Percentiles rank a stretch among this genome's conserved stretches.
Evolutionary conservation across 2,329 filamentous ascomycete species (phyloP).

Genomic region (Stagonosporopsis vannaccii): DNA sequence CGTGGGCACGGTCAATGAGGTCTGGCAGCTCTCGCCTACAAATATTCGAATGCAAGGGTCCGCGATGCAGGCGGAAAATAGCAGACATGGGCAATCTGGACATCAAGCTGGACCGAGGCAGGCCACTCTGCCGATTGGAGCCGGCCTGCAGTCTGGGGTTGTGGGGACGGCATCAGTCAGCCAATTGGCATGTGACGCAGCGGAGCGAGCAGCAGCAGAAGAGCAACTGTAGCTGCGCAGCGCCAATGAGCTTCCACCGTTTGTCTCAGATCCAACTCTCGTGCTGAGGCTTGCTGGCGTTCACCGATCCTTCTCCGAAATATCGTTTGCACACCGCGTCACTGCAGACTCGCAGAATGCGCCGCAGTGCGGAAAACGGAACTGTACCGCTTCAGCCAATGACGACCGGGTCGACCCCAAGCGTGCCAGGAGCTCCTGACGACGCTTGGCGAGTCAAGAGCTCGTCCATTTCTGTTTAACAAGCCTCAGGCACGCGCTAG

Average conservation of each 20-base stretch:
- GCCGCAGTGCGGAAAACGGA: constrained; percentile 1
- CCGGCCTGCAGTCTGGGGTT: constrained; percentile 18
- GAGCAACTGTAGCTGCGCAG: neutral
- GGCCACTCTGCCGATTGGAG: constrained; percentile 21
- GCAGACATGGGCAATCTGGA: constrained; percentile 4
- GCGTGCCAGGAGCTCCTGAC: neutral
- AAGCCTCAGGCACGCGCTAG: neutral
- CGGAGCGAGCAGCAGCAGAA: neutral
- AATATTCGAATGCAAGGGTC: neutral
- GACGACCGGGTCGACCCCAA: neutral
- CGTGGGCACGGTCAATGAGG: neutral
- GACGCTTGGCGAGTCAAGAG: neutral
- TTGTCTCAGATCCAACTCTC: neutral
- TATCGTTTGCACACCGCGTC: neutral
- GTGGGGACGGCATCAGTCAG: neutral
- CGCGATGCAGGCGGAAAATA: neutral
- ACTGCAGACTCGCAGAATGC: neutral
- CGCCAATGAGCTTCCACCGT: neutral
- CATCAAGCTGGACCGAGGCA: constrained; percentile 11
- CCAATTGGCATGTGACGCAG: constrained; percentile 15
- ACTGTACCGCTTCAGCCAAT: constrained; percentile 4
- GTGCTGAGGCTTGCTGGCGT: neutral
- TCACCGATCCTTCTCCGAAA: constrained; percentile 6
- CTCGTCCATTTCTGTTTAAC: neutral
- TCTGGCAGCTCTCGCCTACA: neutral